These are phyloP conservation scores for Pinus taeda DNA, from an alignment of 75 land plant species.

Conservation along the genomic window DNA sequence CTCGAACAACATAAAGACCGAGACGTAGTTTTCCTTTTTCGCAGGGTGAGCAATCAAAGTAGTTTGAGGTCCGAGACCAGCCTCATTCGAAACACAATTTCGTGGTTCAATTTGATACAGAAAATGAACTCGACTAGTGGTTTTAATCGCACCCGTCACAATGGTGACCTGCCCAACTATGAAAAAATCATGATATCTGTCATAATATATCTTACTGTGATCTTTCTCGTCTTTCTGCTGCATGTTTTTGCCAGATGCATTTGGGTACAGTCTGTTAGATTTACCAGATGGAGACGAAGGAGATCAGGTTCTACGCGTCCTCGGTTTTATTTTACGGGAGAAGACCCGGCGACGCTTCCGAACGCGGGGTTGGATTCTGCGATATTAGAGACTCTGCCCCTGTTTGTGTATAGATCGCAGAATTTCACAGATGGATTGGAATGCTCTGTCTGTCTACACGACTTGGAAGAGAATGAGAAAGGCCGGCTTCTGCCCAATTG, in stretches of 20 bases:
- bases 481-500: constrained; percentile 47
- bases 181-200: neutral
- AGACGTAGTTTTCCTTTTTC: too few species aligned
- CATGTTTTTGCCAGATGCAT: neutral
- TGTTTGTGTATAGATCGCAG: constrained; percentile 23
- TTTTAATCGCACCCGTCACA: too few species aligned
- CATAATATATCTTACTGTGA: neutral
- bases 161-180: neutral
- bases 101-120: too few species aligned
- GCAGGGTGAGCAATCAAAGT: too few species aligned
- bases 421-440: constrained; percentile 10
- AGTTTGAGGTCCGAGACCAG: too few species aligned
- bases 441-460: constrained; percentile 60
- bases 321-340: neutral
- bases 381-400: constrained; percentile 43
- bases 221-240: neutral
- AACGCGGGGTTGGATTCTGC: constrained; percentile 35
- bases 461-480: constrained; percentile 46
- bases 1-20: too few species aligned
- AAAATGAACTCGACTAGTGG: too few species aligned
- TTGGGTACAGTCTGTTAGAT: neutral
- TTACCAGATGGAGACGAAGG: neutral
- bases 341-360: too few species aligned
- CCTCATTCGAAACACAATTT: too few species aligned
- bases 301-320: neutral